A percentile compares a stretch with the other conserved stretches of the same genome.
These are phyloP conservation scores for Thamnidium elegans DNA, from an alignment of 192 early-diverging fungal genomes.

Conservation along the genomic window DNA sequence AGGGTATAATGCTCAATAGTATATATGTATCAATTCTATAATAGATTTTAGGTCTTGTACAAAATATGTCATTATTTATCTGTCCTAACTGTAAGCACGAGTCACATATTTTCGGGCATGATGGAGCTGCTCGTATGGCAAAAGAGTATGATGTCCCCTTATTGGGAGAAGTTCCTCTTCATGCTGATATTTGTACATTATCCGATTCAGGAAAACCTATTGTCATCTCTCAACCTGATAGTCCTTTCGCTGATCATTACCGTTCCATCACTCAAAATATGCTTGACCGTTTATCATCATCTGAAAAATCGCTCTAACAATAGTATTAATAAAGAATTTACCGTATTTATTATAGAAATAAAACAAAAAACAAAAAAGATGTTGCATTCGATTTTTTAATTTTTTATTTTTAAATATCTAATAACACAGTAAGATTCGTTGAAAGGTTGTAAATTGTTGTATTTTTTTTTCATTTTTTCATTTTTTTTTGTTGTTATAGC, in stretches of 20 bases:
- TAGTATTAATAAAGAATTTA: too few relatives aligned
- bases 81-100: slow-evolving; percentile 80
- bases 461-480: too few relatives aligned
- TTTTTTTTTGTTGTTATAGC: not conserved
- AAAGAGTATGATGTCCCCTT: slow-evolving; percentile 64
- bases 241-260: slow-evolving; percentile 47
- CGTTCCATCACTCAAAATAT: slow-evolving; percentile 49
- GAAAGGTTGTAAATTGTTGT: not conserved
- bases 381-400: too few relatives aligned
- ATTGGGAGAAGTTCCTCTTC: slow-evolving; percentile 76
- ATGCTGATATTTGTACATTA: slow-evolving; percentile 66
- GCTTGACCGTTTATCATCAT: slow-evolving; percentile 13
- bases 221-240: slow-evolving; percentile 54
- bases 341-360: not conserved
- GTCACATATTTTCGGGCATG: slow-evolving; percentile 76
- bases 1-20: too few relatives aligned
- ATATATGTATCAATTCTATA: too few relatives aligned
- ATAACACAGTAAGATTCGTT: too few relatives aligned
- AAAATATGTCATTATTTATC: slow-evolving; percentile 84
- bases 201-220: slow-evolving; percentile 75
- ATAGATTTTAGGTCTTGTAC: slow-evolving; percentile 81
- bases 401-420: too few relatives aligned
- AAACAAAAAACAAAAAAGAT: not conserved
- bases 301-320: not conserved
- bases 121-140: slow-evolving; percentile 55